A percentile compares a stretch with the other conserved stretches of the same genome.
phyloP scores from a whole-genome alignment of 208 protist genomes.

The Tritrichomonas musculus region DNA sequence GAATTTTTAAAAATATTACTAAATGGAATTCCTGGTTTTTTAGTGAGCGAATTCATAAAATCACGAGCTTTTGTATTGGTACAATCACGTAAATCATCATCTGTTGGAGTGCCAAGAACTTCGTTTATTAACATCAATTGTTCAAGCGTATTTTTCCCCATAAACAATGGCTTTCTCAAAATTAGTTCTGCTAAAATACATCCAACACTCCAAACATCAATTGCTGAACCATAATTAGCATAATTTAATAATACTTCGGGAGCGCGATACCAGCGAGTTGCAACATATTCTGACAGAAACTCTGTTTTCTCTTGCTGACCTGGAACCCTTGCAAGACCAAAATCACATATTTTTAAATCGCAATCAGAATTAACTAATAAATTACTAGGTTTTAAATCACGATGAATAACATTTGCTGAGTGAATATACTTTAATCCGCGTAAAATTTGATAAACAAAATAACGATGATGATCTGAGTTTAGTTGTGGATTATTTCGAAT shows the following conservation, averaged over 20 bases:
- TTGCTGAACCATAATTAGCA: conserved; percentile 38
- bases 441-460: conserved; percentile 48
- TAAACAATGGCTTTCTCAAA: conserved; percentile 71
- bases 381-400: conserved; percentile 65
- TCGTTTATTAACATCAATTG: neutral
- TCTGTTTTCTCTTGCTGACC: conserved; percentile 47
- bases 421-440: conserved; percentile 55
- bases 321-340: conserved; percentile 61
- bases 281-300: conserved; percentile 63
- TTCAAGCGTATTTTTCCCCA: conserved; percentile 47
- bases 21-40: conserved; percentile 54
- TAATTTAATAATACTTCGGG: conserved; percentile 81
- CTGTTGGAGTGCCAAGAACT: conserved; percentile 40
- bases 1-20: neutral
- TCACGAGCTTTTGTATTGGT: conserved; percentile 67
- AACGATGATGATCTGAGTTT: neutral
- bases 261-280: conserved; percentile 91
- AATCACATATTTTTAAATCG: conserved; percentile 65
- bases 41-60: conserved; percentile 68
- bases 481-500: conserved; percentile 47
- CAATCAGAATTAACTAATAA: conserved; percentile 72
- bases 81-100: conserved; percentile 66
- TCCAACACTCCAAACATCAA: conserved; percentile 96
- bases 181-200: conserved; percentile 97
- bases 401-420: conserved; percentile 50